Evolutionary conservation across 352 stramenopile genomes (phyloP).

Genomic region (Pythium insidiosum): DNA sequence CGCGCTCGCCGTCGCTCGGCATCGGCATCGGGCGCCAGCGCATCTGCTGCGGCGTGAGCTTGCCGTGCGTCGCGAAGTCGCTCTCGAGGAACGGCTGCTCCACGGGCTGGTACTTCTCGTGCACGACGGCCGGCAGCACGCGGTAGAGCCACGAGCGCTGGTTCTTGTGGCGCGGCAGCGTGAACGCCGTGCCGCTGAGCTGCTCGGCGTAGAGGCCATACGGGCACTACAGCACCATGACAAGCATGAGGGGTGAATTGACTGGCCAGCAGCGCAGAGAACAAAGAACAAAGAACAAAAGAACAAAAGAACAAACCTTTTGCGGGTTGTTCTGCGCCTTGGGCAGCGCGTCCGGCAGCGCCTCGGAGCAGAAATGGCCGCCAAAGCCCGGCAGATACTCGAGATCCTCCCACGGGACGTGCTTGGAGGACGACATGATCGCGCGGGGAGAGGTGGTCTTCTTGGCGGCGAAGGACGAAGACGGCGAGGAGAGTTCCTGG

Average conservation of each 20-base stretch:
- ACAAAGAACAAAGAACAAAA: too few relatives aligned
- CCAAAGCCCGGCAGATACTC: constrained; percentile 90
- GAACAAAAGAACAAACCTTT: constrained; percentile 34
- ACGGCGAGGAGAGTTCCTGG: too few relatives aligned
- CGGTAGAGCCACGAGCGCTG: constrained; percentile 92
- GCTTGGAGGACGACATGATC: constrained; percentile 12
- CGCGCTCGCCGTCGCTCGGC: constrained; percentile 25
- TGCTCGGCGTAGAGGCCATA: constrained; percentile 93
- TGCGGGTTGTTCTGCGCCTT: constrained; percentile 94
- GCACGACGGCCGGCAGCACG: constrained; percentile 80
- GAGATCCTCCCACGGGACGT: constrained; percentile 45
- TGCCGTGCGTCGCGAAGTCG: constrained; percentile 63
- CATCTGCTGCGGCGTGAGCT: constrained; percentile 87
- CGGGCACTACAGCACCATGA: constrained; percentile 46
- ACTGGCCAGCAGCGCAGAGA: too few relatives aligned
- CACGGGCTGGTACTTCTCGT: constrained; percentile 59
- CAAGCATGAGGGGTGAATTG: too few relatives aligned
- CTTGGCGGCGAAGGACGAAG: too few relatives aligned
- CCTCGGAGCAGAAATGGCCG: constrained; percentile 92
- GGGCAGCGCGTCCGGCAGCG: constrained; percentile 83
- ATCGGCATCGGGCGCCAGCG: constrained; percentile 87
- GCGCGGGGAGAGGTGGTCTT: too few relatives aligned
- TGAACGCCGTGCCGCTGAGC: constrained; percentile 96
- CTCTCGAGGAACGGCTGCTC: constrained; percentile 43
- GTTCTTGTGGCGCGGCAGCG: constrained; percentile 83